A percentile compares a stretch with the other conserved stretches of the same genome.
These are phyloP conservation scores for Serendipita sp. DNA, from an alignment of 768 basidiomycete species.

Conservation along the genomic window DNA sequence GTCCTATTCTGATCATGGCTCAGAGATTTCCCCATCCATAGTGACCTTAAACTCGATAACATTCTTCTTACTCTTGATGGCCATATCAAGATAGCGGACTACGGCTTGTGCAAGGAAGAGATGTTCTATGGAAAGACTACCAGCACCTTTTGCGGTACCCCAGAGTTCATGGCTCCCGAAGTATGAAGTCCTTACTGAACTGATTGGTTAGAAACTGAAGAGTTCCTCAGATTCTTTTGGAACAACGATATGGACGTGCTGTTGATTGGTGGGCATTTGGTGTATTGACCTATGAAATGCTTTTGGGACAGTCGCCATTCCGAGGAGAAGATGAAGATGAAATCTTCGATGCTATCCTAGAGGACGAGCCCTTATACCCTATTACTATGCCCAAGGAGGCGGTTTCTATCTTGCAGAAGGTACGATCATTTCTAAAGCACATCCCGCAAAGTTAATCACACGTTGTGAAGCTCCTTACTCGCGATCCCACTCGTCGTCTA, in stretches of 20 bases:
- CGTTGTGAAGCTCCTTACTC: conserved; percentile 57
- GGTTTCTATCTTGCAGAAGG: conserved; percentile 89
- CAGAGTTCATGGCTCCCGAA: conserved; percentile 99
- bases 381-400: conserved; percentile 99
- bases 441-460: neutral
- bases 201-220: too few relatives aligned
- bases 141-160: conserved; percentile 97
- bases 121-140: conserved; percentile 97
- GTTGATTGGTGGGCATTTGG: conserved; percentile 99
- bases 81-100: conserved; percentile 97
- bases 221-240: conserved; percentile 99
- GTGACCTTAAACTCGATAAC: conserved; percentile 96
- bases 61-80: conserved; percentile 93
- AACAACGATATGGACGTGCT: conserved; percentile 95
- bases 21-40: conserved; percentile 18
- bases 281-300: conserved; percentile 96
- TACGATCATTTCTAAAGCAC: conserved; percentile 19
- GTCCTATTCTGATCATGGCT: neutral
- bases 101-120: conserved; percentile 97
- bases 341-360: conserved; percentile 97
- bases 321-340: conserved; percentile 99
- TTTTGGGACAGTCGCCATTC: conserved; percentile 97
- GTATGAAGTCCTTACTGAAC: too few relatives aligned
- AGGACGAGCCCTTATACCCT: conserved; percentile 95
- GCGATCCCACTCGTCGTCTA: conserved; percentile 79